Evolutionary conservation across 179 eudicot genomes (phyloP), one percentile per base, ranked within the genome.

Genomic region (Nepenthes alata): DNA sequence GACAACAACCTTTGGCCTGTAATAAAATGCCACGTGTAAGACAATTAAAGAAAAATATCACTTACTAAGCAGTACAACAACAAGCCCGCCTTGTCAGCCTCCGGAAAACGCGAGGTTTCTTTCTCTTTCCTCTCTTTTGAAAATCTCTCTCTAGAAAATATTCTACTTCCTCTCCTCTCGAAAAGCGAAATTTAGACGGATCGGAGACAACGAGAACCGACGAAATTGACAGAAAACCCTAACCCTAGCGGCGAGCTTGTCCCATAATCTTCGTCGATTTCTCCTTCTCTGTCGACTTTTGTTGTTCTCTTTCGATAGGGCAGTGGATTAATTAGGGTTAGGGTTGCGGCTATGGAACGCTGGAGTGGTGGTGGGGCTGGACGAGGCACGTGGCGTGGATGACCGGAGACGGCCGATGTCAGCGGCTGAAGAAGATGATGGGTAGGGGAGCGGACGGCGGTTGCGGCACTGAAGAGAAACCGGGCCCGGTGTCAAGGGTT

Each of bases 371-470:
- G 77, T 67, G 74, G 77, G 54, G 62, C 12, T 72, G 73, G 70
- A 60, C 59, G 65, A 60, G 71, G 63, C 39, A 47, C 55, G 70
- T 66, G 65, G 41, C 41, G 14, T 74, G 67, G 67, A 89, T 89
- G 98, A 79, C 69, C 78, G 87, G 82, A 35, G 59, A 52, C 59
- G 69, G 74, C 68, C 74, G 81, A 91, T 86, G 95, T 80, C 84
- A 74, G 71, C 75, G 78, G 72, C 74, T 68, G 73, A 55, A 75
- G 88, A 81, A 68, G 72, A 78, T 78, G 85, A 74, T 71, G 83
- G 87, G 78, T 70, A 75, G 84, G 70, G 84, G 82, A 37, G 80
- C 76, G 68, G 86, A 76, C 72, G 82, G 83, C 2, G 95, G 87
- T 59, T 74, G 77, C 57, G 86, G 74, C 53, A 64, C 73, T 68